These are phyloP conservation scores for Kurtzmaniella fragi DNA, from an alignment of 805 yeast species.

Conservation along the genomic window DNA sequence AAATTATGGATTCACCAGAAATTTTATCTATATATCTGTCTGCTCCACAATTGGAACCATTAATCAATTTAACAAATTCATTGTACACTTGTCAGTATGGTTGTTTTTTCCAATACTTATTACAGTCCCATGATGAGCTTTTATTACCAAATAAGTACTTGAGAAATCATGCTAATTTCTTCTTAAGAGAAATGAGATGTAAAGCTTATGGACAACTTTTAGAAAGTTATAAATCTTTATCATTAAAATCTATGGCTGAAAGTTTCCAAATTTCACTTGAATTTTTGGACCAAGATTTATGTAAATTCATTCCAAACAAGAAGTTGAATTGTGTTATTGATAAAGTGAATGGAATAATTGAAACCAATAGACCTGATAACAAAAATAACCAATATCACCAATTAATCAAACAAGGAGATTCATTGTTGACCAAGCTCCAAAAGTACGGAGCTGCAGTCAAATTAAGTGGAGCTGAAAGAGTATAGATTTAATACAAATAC, in stretches of 20 bases:
- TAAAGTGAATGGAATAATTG: constrained; percentile 89
- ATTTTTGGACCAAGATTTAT: constrained; percentile 80
- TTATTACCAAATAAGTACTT: constrained; percentile 61
- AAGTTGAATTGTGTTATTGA: constrained; percentile 94
- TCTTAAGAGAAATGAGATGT: constrained; percentile 88
- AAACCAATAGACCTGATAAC: constrained; percentile 93
- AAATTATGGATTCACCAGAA: constrained; percentile 92
- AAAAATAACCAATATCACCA: constrained; percentile 90
- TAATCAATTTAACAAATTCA: constrained; percentile 77
- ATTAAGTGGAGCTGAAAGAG: constrained; percentile 84
- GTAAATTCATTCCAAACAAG: constrained; percentile 88
- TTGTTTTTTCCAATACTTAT: constrained; percentile 67
- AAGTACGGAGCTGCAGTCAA: constrained; percentile 97
- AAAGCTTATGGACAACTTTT: constrained; percentile 91
- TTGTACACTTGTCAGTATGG: constrained; percentile 86
- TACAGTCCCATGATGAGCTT: constrained; percentile 71
- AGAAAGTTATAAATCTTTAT: constrained; percentile 89
- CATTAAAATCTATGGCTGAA: constrained; percentile 88
- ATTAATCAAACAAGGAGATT: constrained; percentile 88
- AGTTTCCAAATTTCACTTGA: constrained; percentile 87
- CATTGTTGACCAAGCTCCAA: constrained; percentile 86
- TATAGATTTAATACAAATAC: constrained; percentile 12
- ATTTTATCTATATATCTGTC: constrained; percentile 73
- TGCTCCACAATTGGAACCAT: constrained; percentile 68
- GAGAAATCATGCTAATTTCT: constrained; percentile 73